These are phyloP conservation scores for Umbelopsis sp. DNA, from an alignment of 371 early-diverging fungal genomes.

Conservation along the genomic window DNA sequence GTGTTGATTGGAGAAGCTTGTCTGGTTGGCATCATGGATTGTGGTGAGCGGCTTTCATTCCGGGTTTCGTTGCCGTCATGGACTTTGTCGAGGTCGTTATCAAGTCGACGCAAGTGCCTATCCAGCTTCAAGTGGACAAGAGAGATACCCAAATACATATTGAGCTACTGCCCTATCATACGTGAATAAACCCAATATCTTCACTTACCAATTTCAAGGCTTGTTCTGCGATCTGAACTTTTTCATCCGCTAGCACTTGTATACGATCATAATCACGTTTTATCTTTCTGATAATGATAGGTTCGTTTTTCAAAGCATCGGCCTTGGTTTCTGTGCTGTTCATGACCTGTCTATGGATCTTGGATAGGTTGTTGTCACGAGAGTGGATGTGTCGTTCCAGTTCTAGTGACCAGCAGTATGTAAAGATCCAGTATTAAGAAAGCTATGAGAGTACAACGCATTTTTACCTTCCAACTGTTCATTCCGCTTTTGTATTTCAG, in stretches of 20 bases:
- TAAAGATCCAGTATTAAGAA: too few relatives aligned
- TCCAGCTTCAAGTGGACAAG: constrained; percentile 30
- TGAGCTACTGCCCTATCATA: too few relatives aligned
- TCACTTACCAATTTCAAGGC: constrained; percentile 42
- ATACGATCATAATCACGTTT: constrained; percentile 46
- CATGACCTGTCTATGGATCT: constrained; percentile 42
- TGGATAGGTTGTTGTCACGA: constrained; percentile 42
- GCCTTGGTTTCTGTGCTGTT: constrained; percentile 36
- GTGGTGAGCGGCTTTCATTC: background rate
- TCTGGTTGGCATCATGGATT: constrained; percentile 4
- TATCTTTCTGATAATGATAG: constrained; percentile 39
- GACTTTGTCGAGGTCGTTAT: constrained; percentile 41
- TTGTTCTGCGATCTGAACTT: constrained; percentile 48
- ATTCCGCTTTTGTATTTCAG: constrained; percentile 47
- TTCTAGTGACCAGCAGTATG: constrained; percentile 21
- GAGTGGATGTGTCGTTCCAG: constrained; percentile 39
- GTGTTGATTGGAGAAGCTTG: background rate
- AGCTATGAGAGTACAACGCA: background rate
- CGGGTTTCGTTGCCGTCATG: constrained; percentile 21
- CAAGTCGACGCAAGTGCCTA: constrained; percentile 41
- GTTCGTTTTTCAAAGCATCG: constrained; percentile 34
- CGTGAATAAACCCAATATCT: background rate
- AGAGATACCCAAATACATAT: background rate
- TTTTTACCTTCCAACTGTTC: constrained; percentile 41
- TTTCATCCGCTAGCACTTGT: constrained; percentile 43